Base-by-base conservation (phyloP, 108 stramenopile genomes). In the Pseudonitzschia multiseries region DNA sequence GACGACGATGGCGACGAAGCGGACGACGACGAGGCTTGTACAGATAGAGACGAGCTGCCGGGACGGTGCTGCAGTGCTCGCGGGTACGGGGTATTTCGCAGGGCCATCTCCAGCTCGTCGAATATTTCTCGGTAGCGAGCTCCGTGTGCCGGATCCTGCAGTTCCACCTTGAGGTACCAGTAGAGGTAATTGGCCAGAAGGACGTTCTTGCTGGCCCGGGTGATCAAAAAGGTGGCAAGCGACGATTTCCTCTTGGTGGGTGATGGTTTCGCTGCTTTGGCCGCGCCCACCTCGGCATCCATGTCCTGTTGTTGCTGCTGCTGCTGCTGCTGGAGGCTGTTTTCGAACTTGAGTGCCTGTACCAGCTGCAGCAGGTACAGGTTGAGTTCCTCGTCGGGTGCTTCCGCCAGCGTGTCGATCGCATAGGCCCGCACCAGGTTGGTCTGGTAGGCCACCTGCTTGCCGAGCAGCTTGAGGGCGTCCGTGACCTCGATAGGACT, bases 281-380 rank as follows among this genome's bases (percentile, higher is more conserved):
- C 12, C 14, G 61, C 41, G 0, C 72, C 41, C 13, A 29, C 14
- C 0, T 32, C 13, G 33, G 64, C 24, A 27, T 8, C 17, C 1
- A 3, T 40, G 10, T 29, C 24, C 50, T 22, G 28, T 44, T 46
- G 57, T 57, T 32, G 17, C 22, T 57, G 44, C 40, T 52, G 74
- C 40, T 68, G 54, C 22, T 53, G 41, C 32, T 46, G 73, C 31
- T 66, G 51, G 41, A 48, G 42, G 18, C 43, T 40, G 48, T 79
- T 88, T 80, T 99, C 97, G 74, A 98, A 99, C 73, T 97, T 95
- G 20, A 99, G 73, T 20, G 97, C 99, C 84, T 98, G 98, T 18
- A 99, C 99, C 3, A 99, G 82, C 79, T 99, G 99, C 24, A 99
- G 83, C 20, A 99, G 79, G 75, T 97, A 99, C 6, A 96, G 78